A percentile compares a stretch with the other conserved stretches of the same genome.
Conservation (phyloP, 129 eudicot species). For the Chrysanthemum lavandulifolium region DNA sequence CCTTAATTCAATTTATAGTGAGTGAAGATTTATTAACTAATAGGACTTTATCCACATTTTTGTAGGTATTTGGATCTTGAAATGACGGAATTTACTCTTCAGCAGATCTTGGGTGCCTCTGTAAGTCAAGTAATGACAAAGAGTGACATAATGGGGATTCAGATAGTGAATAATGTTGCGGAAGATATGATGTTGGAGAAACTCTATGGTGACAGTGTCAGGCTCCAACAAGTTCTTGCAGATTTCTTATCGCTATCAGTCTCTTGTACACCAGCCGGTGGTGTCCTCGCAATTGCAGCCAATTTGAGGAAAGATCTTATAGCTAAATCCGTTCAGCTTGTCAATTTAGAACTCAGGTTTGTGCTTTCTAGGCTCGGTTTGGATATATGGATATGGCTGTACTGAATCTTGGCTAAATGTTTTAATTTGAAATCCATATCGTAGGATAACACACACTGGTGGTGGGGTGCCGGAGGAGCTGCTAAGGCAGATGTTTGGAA, state of each 20-base stretch:
- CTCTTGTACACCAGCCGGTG: conserved; percentile 68
- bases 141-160: conserved; percentile 73
- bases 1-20: not conserved
- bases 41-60: not conserved
- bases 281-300: conserved; percentile 58
- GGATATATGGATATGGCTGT: no score
- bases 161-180: conserved; percentile 42
- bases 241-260: conserved; percentile 69
- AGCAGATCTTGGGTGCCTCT: conserved; percentile 72
- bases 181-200: conserved; percentile 47
- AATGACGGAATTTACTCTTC: conserved; percentile 82
- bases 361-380: no score
- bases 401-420: not conserved
- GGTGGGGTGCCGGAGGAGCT: conserved; percentile 80
- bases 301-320: conserved; percentile 45
- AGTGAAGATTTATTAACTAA: not conserved
- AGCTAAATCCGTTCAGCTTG: conserved; percentile 12
- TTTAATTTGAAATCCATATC: not conserved
- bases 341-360: no score
- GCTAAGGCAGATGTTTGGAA: conserved; percentile 84
- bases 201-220: conserved; percentile 68
- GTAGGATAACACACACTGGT: conserved; percentile 87
- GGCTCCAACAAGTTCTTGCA: conserved; percentile 93
- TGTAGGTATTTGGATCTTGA: conserved; percentile 81
- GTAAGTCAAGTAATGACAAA: conserved; percentile 80